Evolutionary conservation across 768 basidiomycete genomes (phyloP), one percentile per base, ranked within the genome.

Genomic region (Phaeotremella skinneri): DNA sequence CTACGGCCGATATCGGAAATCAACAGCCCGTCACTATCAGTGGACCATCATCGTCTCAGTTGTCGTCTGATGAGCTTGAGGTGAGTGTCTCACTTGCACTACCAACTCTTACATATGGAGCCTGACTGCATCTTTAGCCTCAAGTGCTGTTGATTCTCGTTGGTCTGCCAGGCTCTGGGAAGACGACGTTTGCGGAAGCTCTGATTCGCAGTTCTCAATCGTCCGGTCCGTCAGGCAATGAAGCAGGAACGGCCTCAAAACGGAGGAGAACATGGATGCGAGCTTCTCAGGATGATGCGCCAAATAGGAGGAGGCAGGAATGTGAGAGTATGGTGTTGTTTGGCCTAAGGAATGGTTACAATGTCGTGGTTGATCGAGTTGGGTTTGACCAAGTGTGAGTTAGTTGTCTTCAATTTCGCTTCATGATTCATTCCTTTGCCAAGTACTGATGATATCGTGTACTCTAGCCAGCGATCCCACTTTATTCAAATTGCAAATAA

Each of bases 231-330:
- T 20, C 9, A 23, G 7, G 7, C 20, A 9, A 7, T 9, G 9
- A 7, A 13, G 11, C 11, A 13, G 20, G 9, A 45, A 45, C 7
- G 43, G 43, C 43, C 7, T n/a, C n/a, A n/a, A n/a, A n/a, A 6
- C 16, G 4, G 14, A 11, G 32, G 1, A 57, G 70, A n/a, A 41
- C 25, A 54, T 77, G 76, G 76, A 50, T 75, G 32, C 56, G 76
- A 55, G 76, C 74, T 17, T 73, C 70, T 9, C 76, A 77, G 56
- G 76, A 77, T 53, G 74, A 77, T 54, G 71, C 70, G 1, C 74
- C 69, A 2, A 54, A 30, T 57, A 52, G 68, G 41, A 57, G 69
- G 30, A 51, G 74, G 27, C 70, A 74, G 39, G 76, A 77, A 47
- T 69, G 67, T 30, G 74, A 75, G 49, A 62, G 56, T 13, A 34